Evolutionary conservation across 352 stramenopile species (phyloP).

Genomic region (Lagenidium giganteum): DNA sequence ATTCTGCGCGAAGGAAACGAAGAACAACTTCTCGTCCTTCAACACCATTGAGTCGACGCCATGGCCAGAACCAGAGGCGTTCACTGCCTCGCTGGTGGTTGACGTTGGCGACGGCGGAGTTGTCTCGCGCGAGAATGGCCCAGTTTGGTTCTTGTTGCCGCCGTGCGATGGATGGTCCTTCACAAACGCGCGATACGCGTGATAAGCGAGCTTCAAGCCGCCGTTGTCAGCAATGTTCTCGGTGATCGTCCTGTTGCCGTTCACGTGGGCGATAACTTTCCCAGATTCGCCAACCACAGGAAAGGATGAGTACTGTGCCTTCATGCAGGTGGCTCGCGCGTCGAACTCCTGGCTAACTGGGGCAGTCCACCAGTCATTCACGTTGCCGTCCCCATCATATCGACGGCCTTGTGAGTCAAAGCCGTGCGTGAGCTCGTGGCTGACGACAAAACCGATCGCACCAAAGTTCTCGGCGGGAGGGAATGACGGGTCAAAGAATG

Average conservation of each 20-base stretch:
- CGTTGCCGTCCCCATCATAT: slow-evolving; percentile 82
- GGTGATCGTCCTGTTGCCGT: slow-evolving; percentile 56
- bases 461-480: slow-evolving; percentile 88
- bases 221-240: slow-evolving; percentile 81
- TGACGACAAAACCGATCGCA: slow-evolving; percentile 87
- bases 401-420: slow-evolving; percentile 90
- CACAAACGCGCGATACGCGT: slow-evolving; percentile 36
- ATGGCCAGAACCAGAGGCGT: too few species aligned
- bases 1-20: slow-evolving; percentile 12
- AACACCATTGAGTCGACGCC: too few species aligned
- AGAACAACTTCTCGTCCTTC: slow-evolving; percentile 17
- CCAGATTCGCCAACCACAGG: slow-evolving; percentile 24
- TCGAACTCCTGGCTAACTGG: slow-evolving; percentile 69
- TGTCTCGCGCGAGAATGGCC: too few species aligned
- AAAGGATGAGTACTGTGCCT: slow-evolving; percentile 46
- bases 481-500: slow-evolving; percentile 83
- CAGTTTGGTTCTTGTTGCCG: too few species aligned
- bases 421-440: slow-evolving; percentile 93
- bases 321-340: slow-evolving; percentile 41
- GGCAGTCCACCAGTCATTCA: slow-evolving; percentile 89
- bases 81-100: too few species aligned
- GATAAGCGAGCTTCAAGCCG: slow-evolving; percentile 43
- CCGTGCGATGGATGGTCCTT: too few species aligned
- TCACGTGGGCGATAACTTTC: slow-evolving; percentile 30
- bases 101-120: too few species aligned